Evolutionary conservation across 106 monocot species (phyloP).

Genomic region (Phalaenopsis aphrodite): DNA sequence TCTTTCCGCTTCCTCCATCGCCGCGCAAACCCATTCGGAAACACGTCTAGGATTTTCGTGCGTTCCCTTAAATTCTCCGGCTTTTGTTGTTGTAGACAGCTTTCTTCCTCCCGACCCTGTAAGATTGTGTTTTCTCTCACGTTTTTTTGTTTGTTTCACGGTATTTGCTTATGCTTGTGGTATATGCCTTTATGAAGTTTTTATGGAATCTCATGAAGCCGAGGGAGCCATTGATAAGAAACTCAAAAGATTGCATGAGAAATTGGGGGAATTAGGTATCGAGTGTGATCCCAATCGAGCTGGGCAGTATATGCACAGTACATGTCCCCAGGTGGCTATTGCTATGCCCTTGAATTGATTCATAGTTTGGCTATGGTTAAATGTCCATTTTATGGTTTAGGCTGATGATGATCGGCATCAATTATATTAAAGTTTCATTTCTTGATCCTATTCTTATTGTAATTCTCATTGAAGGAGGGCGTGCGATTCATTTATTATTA

Average conservation of each 20-base stretch:
- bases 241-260: background rate
- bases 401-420: background rate
- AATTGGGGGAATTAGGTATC: background rate
- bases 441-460: background rate
- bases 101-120: background rate
- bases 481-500: background rate
- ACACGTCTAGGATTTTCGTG: background rate
- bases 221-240: background rate
- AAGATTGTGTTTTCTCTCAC: background rate
- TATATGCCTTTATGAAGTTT: background rate
- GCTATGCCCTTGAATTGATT: background rate
- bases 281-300: background rate
- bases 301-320: background rate
- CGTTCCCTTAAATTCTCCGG: background rate
- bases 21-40: background rate
- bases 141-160: background rate
- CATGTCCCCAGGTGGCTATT: conserved; percentile 3
- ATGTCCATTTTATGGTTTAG: background rate
- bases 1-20: background rate
- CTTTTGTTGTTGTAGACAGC: background rate
- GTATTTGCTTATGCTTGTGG: background rate
- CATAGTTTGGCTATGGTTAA: too few species aligned
- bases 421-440: background rate
- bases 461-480: background rate
- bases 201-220: background rate